Percentiles rank a stretch among this genome's conserved stretches.
These are phyloP conservation scores for Emmonsia crescens DNA, from an alignment of 2,329 filamentous ascomycete species.

Conservation along the genomic window DNA sequence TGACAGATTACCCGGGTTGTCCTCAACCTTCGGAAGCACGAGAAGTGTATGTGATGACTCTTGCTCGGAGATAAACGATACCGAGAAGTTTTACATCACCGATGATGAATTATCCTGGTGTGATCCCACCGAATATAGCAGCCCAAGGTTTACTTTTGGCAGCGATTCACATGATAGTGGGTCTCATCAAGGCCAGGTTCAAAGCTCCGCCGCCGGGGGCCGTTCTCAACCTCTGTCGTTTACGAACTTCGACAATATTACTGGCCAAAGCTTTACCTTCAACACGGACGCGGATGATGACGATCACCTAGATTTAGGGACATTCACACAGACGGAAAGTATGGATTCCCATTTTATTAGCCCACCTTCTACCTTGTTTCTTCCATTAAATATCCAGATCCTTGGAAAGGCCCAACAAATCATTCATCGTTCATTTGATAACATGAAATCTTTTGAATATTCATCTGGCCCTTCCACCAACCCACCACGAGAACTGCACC, in stretches of 20 bases:
- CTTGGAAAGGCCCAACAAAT: conserved; percentile 1
- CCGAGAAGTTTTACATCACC: conserved; percentile 12
- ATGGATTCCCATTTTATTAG: conserved; percentile 11
- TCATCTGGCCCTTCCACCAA: neutral
- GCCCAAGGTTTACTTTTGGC: neutral
- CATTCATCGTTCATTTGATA: neutral
- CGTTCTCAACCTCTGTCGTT: neutral
- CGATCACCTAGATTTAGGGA: conserved; percentile 3
- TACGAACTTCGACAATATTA: neutral
- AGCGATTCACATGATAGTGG: neutral
- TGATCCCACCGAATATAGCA: neutral
- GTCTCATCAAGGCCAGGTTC: neutral
- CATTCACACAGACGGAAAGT: conserved; percentile 13
- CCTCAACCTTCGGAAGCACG: neutral
- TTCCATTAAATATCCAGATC: neutral
- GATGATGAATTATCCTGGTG: conserved; percentile 10
- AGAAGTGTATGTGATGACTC: conserved; percentile 1
- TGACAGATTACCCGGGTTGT: conserved; percentile 5
- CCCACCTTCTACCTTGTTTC: conserved; percentile 3
- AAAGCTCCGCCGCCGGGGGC: neutral
- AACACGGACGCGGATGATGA: conserved; percentile 6
- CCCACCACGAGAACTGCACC: neutral
- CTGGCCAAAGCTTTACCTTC: neutral
- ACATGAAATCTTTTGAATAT: neutral
- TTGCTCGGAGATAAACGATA: conserved; percentile 3